A percentile compares a stretch with the other conserved stretches of the same genome.
These are phyloP conservation scores for Suhomyces faveliae DNA, from an alignment of 805 yeast species.

Conservation along the genomic window DNA sequence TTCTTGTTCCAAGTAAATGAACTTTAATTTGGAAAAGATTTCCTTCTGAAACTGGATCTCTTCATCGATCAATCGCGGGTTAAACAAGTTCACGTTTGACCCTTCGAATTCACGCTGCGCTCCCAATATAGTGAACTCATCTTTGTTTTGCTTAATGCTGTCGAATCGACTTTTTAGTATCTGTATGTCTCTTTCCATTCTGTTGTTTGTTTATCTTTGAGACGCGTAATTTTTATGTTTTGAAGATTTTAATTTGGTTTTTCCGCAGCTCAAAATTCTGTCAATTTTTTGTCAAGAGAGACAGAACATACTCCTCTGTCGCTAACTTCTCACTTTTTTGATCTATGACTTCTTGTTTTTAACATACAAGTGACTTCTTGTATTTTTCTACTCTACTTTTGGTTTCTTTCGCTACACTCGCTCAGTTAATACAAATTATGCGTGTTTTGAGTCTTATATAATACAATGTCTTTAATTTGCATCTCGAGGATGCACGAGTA, in stretches of 20 bases:
- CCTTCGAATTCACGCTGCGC: slow-evolving; percentile 12
- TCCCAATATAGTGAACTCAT: slow-evolving; percentile 5
- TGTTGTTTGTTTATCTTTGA: neutral
- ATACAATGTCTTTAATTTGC: neutral
- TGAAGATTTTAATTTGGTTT: neutral
- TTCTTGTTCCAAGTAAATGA: slow-evolving; percentile 69
- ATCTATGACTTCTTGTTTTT: no score
- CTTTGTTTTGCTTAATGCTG: neutral
- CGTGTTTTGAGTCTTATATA: neutral
- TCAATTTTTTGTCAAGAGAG: no score
- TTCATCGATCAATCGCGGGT: slow-evolving; percentile 23
- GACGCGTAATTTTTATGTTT: slow-evolving; percentile 1
- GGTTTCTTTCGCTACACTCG: no score
- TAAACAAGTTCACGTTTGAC: slow-evolving; percentile 9
- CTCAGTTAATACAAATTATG: no score
- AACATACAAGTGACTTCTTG: no score
- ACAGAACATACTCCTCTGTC: no score
- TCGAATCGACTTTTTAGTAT: neutral
- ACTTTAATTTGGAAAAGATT: slow-evolving; percentile 54
- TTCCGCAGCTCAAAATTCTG: no score
- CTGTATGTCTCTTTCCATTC: neutral
- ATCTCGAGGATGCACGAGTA: slow-evolving; percentile 55
- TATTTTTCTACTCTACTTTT: no score
- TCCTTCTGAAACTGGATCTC: slow-evolving; percentile 36
- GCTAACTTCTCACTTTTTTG: no score